These are phyloP conservation scores for Cordia subcordata DNA, from an alignment of 257 asterid species.

Conservation along the genomic window DNA sequence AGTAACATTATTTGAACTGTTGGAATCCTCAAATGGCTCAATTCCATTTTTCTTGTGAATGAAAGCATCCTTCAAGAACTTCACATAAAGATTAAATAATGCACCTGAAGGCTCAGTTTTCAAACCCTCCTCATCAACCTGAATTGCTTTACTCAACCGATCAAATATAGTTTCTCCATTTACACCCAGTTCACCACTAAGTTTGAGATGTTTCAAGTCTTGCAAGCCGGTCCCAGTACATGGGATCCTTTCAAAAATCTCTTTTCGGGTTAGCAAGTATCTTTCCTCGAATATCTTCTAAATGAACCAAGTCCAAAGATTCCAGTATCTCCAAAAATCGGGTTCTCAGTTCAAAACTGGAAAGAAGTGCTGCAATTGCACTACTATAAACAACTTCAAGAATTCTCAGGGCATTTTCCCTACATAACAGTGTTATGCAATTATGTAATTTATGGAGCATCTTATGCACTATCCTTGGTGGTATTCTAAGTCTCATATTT, in stretches of 20 bases:
- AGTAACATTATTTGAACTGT: slow-evolving; percentile 23
- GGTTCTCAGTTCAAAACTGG: slow-evolving; percentile 57
- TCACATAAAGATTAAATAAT: slow-evolving; percentile 51
- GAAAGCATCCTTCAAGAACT: slow-evolving; percentile 59
- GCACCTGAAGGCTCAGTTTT: slow-evolving; percentile 43
- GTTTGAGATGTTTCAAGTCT: slow-evolving; percentile 40
- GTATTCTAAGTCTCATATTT: too few relatives aligned
- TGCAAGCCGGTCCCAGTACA: slow-evolving; percentile 95
- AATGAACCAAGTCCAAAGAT: slow-evolving; percentile 42
- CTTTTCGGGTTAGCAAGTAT: slow-evolving; percentile 61
- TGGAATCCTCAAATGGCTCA: slow-evolving; percentile 24
- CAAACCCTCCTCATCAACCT: slow-evolving; percentile 86
- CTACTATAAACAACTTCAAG: slow-evolving; percentile 58
- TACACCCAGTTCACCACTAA: slow-evolving; percentile 6
- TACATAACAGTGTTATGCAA: too few relatives aligned
- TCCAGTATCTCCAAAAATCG: slow-evolving; percentile 77
- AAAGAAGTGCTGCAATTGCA: slow-evolving; percentile 70
- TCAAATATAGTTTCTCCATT: slow-evolving; percentile 22
- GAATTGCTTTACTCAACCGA: slow-evolving; percentile 48
- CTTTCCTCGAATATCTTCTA: slow-evolving; percentile 51
- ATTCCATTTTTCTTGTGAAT: slow-evolving; percentile 20
- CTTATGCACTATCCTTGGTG: too few relatives aligned
- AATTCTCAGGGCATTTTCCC: slow-evolving; percentile 59
- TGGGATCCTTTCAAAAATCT: slow-evolving; percentile 57
- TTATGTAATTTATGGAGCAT: too few relatives aligned